These are phyloP conservation scores for Tolypocladium guangdongense DNA, from an alignment of 2,329 filamentous ascomycete species.

Conservation along the genomic window DNA sequence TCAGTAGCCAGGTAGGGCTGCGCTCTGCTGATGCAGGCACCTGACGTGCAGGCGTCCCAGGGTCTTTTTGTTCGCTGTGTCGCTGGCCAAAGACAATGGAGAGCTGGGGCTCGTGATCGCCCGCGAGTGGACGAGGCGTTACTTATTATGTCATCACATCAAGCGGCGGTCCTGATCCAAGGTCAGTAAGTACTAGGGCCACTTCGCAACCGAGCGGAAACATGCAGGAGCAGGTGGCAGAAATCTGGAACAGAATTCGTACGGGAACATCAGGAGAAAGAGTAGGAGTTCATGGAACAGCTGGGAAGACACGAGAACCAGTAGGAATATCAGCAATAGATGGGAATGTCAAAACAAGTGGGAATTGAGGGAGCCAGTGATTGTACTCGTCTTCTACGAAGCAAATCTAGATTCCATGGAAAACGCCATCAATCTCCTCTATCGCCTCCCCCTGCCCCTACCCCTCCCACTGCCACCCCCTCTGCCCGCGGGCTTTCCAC, in stretches of 20 bases:
- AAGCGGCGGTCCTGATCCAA: background rate
- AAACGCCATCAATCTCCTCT: background rate
- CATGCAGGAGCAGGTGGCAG: too few relatives aligned
- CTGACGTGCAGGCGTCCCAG: slow-evolving; percentile 5
- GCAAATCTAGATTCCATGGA: background rate
- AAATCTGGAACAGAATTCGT: too few relatives aligned
- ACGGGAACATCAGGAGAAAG: too few relatives aligned
- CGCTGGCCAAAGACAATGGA: background rate
- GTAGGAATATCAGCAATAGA: background rate
- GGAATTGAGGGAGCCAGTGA: background rate
- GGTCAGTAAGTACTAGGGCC: too few relatives aligned
- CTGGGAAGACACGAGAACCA: background rate
- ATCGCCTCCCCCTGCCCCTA: slow-evolving; percentile 9
- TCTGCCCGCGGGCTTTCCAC: slow-evolving; percentile 11
- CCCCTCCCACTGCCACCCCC: background rate
- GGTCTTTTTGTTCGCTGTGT: background rate
- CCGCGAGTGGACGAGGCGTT: background rate
- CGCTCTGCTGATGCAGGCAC: slow-evolving; percentile 5
- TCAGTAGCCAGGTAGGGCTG: background rate
- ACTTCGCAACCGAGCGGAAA: too few relatives aligned
- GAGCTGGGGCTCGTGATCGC: slow-evolving; percentile 5
- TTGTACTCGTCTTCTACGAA: background rate
- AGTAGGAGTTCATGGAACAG: too few relatives aligned
- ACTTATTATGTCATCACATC: background rate
- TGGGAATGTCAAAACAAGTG: background rate